These are phyloP conservation scores for Leptomonas pyrrhocoris DNA, from an alignment of 208 protist genomes.

Conservation along the genomic window DNA sequence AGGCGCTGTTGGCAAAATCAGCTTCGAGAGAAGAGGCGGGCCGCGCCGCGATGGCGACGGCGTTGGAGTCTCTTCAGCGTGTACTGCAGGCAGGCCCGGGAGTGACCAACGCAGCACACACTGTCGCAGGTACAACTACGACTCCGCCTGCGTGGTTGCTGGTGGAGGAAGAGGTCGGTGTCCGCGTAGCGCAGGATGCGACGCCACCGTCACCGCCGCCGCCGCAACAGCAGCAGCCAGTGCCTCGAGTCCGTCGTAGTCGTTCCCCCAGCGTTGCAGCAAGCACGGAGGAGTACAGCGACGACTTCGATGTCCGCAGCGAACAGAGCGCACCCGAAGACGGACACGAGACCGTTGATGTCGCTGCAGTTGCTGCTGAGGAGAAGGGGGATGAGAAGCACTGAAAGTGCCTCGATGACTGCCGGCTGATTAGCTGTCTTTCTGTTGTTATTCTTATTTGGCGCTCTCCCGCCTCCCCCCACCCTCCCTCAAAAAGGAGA, in stretches of 20 bases:
- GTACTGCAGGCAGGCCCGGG: not conserved
- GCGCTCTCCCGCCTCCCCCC: not conserved
- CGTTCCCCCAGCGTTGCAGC: not conserved
- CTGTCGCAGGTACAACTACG: not conserved
- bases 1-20: constrained; percentile 14
- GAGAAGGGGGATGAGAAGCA: not conserved
- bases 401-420: no score
- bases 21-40: constrained; percentile 14
- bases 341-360: not conserved
- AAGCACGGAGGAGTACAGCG: constrained; percentile 19
- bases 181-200: no score
- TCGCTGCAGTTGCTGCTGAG: not conserved
- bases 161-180: not conserved
- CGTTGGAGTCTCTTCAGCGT: constrained; percentile 15
- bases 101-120: not conserved
- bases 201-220: no score
- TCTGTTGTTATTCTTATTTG: constrained; percentile 6
- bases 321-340: no score
- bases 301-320: constrained; percentile 34
- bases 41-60: constrained; percentile 21
- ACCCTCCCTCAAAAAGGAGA: no score
- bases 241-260: not conserved
- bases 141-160: constrained; percentile 16
- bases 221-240: no score
- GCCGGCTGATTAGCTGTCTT: not conserved